phyloP scores from a whole-genome alignment of 1,284 basidiomycete species.

The Coniferiporia sulphurascens region DNA sequence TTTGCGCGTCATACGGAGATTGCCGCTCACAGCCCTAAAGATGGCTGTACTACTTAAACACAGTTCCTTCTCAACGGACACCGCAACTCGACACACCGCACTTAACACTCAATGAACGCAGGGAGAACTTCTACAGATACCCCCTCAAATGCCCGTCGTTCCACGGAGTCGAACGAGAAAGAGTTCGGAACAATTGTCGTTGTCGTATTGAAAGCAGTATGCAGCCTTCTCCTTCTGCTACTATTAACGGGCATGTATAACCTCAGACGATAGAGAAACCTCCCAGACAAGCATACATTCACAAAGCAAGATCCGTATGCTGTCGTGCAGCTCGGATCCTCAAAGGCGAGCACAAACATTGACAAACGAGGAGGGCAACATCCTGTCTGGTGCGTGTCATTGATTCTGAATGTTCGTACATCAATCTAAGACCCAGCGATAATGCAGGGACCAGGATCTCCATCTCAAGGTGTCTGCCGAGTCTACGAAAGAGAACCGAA shows the following conservation, averaged over 20 bases:
- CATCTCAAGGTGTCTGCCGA: constrained; percentile 53
- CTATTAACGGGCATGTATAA: neutral
- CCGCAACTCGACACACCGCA: too few species aligned
- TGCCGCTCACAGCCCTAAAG: too few species aligned
- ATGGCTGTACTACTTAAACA: too few species aligned
- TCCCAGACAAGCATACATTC: constrained; percentile 67
- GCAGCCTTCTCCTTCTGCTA: constrained; percentile 1
- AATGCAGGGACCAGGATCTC: constrained; percentile 51
- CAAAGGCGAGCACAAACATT: constrained; percentile 50
- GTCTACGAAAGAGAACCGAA: constrained; percentile 43
- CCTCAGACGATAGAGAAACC: constrained; percentile 36
- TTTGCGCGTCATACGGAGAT: too few species aligned
- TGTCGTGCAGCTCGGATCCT: constrained; percentile 40
- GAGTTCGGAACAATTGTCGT: constrained; percentile 67
- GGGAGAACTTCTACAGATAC: too few species aligned
- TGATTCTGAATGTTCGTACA: neutral
- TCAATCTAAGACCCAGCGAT: neutral
- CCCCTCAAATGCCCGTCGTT: neutral
- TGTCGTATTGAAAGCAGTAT: constrained; percentile 63
- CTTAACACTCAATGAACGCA: too few species aligned
- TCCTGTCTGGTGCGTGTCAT: constrained; percentile 51
- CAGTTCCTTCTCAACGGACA: too few species aligned
- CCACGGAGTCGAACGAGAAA: constrained; percentile 21
- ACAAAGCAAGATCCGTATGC: constrained; percentile 75
- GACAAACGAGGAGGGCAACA: constrained; percentile 73